Percentiles rank a stretch among this genome's conserved stretches.
Conservation (phyloP, 495 filamentous ascomycete genomes). For the Neurospora pannonica region DNA sequence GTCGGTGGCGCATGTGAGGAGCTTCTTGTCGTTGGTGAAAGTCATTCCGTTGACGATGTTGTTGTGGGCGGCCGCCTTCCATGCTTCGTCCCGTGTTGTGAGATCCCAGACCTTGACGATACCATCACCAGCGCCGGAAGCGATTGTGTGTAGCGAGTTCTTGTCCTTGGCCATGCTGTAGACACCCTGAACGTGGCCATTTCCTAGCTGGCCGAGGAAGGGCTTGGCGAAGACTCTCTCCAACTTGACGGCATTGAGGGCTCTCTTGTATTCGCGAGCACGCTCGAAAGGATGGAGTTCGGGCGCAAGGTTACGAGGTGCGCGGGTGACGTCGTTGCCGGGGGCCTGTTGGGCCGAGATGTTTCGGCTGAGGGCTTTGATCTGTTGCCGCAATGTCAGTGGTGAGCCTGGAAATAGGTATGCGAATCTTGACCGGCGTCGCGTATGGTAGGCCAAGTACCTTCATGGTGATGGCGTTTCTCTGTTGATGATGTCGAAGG, state of each 20-base stretch:
- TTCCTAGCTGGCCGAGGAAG: conserved; percentile 78
- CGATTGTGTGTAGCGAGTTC: conserved; percentile 56
- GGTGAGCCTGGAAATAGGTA: background rate
- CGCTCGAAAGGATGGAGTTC: conserved; percentile 90
- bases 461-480: conserved; percentile 35
- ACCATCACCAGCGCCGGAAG: conserved; percentile 75
- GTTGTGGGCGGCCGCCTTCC: conserved; percentile 67
- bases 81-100: conserved; percentile 65
- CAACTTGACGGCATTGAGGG: conserved; percentile 75
- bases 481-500: background rate
- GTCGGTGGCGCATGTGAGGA: conserved; percentile 86
- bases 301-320: conserved; percentile 75
- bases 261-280: conserved; percentile 68
- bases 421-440: background rate
- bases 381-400: conserved; percentile 36
- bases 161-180: conserved; percentile 63
- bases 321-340: conserved; percentile 52
- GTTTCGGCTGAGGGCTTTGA: conserved; percentile 81
- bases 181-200: conserved; percentile 90
- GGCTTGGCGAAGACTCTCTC: conserved; percentile 94
- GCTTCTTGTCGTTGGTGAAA: conserved; percentile 74
- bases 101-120: conserved; percentile 94
- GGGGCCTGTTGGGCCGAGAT: conserved; percentile 67
- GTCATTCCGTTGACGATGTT: conserved; percentile 85
- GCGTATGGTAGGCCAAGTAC: background rate